Conservation (phyloP, 2,329 filamentous ascomycete genomes). For the Xylaria sp. region DNA sequence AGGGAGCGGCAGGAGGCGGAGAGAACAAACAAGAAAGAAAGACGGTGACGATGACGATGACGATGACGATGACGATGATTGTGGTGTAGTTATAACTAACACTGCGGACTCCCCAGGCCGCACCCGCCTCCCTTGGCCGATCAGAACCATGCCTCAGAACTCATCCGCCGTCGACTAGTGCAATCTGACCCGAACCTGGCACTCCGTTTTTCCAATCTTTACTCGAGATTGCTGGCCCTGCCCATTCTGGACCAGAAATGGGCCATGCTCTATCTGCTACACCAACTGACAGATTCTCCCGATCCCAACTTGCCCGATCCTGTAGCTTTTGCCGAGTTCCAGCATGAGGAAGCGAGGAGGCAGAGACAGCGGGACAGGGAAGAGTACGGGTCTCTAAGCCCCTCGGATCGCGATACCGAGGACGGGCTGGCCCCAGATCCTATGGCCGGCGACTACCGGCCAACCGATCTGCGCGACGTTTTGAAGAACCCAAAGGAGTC, state of each 20-base stretch:
- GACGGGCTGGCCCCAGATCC: slow-evolving; percentile 34
- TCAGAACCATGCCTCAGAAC: slow-evolving; percentile 90
- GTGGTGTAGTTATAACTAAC: slow-evolving; percentile 22
- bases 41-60: neutral
- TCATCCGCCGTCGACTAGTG: slow-evolving; percentile 90
- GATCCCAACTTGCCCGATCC: slow-evolving; percentile 63
- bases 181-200: slow-evolving; percentile 82
- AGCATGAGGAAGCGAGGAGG: slow-evolving; percentile 45
- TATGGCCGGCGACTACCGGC: slow-evolving; percentile 41
- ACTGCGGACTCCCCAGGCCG: slow-evolving; percentile 51
- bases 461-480: slow-evolving; percentile 48
- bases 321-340: slow-evolving; percentile 48
- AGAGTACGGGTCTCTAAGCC: slow-evolving; percentile 42
- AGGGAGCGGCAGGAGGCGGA: neutral
- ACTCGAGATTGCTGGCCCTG: slow-evolving; percentile 87
- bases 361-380: slow-evolving; percentile 37
- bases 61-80: neutral
- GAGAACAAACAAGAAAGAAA: neutral
- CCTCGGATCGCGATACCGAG: slow-evolving; percentile 41
- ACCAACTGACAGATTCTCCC: slow-evolving; percentile 79
- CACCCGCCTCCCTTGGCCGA: slow-evolving; percentile 70
- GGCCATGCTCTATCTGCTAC: slow-evolving; percentile 92
- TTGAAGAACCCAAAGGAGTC: slow-evolving; percentile 46
- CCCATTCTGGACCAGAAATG: slow-evolving; percentile 96
- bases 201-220: slow-evolving; percentile 88